Conservation (phyloP, 1,139 yeast species). For the Groenewaldozyma auringiensis region DNA sequence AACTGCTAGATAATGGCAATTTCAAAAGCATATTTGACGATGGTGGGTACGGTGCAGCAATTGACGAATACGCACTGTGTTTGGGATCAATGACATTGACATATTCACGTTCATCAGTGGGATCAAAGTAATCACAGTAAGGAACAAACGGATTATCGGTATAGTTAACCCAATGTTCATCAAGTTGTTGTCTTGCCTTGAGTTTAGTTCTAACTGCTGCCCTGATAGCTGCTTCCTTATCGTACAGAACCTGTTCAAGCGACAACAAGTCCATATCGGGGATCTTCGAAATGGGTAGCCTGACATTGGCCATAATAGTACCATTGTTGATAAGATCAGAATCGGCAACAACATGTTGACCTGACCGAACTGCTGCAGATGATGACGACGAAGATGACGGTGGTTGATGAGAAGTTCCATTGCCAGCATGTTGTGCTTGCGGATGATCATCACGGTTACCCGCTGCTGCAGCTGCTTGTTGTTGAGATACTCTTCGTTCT, state of each 20-base stretch:
- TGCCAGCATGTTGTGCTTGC: slow-evolving; percentile 8
- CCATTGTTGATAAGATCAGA: slow-evolving; percentile 8
- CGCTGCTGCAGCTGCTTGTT: slow-evolving; percentile 11
- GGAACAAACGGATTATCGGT: slow-evolving; percentile 92
- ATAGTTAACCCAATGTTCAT: slow-evolving; percentile 67
- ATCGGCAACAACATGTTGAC: slow-evolving; percentile 10
- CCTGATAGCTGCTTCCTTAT: slow-evolving; percentile 70
- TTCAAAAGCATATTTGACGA: slow-evolving; percentile 36
- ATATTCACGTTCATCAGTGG: slow-evolving; percentile 27
- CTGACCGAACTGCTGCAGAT: slow-evolving; percentile 4
- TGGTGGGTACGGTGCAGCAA: slow-evolving; percentile 67
- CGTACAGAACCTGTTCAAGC: slow-evolving; percentile 65
- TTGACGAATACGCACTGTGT: slow-evolving; percentile 75
- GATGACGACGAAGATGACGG: slow-evolving; percentile 7
- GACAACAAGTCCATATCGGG: slow-evolving; percentile 89
- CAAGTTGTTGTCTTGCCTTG: slow-evolving; percentile 62
- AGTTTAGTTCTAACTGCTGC: slow-evolving; percentile 78
- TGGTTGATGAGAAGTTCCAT: neutral
- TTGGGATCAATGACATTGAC: slow-evolving; percentile 41
- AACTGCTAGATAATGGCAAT: slow-evolving; percentile 25
- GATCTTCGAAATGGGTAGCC: slow-evolving; percentile 80
- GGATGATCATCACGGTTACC: slow-evolving; percentile 5
- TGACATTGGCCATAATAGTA: slow-evolving; percentile 67
- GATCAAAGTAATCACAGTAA: slow-evolving; percentile 61
- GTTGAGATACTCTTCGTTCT: slow-evolving; percentile 12